Evolutionary conservation across 2,329 filamentous ascomycete genomes (phyloP), one percentile per base, ranked within the genome.

Genomic region (Colletotrichum falcatum): DNA sequence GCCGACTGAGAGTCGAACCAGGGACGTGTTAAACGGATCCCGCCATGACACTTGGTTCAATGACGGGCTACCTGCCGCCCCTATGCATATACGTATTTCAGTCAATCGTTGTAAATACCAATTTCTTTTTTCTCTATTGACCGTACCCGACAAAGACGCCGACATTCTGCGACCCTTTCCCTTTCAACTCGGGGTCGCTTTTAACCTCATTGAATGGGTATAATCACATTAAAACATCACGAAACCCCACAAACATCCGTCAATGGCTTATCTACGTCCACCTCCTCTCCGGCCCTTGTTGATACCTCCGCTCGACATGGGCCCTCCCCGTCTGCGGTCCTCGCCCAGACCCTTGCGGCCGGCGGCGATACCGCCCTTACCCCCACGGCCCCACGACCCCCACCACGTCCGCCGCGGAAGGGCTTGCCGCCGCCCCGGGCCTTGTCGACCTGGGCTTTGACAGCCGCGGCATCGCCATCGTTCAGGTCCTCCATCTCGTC

Each of bases 401-500:
- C 77, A 5, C 77, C 75, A 23, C 77, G 74, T 33, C 77, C 74
- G 9, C 76, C 76, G 30, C 78, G 76, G 46, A 81, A 79, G 53
- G 80, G 54, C 65, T 70, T 60, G 26, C 73, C 73, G 28, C 75
- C 73, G 33, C 76, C 79, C 53, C 77, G 73, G 72, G 74, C 60
- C 72, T 75, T 79, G 44, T 80, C 81, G 35, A 86, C 81, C 65
- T 83, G 83, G 72, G 83, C 85, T 81, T 87, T 88, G 74, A 90
- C 82, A 42, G 81, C 82, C 48, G 84, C 83, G 6, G 85, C 84
- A 66, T 86, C 86, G 46, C 84, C 84, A 35, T 86, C 85, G 35
- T 86, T 85, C 80, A 88, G 87, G 61, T 87, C 85, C 20, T 86
- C 85, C 20, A 85, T 86, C 33, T 85, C 82, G 51, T 83, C 83